Evolutionary conservation across 345 rosid species (phyloP).

Genomic region (Iberis pinnata): DNA sequence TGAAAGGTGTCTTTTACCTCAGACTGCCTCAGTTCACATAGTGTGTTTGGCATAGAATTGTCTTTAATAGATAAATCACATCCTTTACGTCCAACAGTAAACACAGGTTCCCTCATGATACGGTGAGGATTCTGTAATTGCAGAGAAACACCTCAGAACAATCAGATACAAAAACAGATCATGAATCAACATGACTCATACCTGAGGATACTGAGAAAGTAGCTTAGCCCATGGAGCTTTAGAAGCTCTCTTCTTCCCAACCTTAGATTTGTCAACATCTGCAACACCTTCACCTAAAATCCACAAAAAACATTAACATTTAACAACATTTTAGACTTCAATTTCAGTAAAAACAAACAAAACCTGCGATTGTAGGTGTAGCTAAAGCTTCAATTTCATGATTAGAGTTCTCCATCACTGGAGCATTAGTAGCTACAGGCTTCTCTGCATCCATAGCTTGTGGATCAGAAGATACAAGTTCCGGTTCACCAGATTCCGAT

Average conservation of each 20-base stretch:
- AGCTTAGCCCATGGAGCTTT: constrained; percentile 84
- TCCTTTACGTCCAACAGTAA: constrained; percentile 72
- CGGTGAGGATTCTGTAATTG: constrained; percentile 64
- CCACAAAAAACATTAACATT: no score
- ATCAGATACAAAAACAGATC: constrained; percentile 3
- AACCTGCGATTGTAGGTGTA: constrained; percentile 49
- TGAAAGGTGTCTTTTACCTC: constrained; percentile 45
- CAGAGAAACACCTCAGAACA: constrained; percentile 15
- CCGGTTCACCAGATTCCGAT: constrained; percentile 47
- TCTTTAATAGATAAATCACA: constrained; percentile 76
- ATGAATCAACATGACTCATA: constrained; percentile 9
- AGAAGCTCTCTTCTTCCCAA: constrained; percentile 31
- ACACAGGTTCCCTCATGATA: constrained; percentile 47
- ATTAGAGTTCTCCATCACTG: constrained; percentile 36
- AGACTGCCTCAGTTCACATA: constrained; percentile 70
- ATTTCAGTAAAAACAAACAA: constrained; percentile 18
- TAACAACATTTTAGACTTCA: no score
- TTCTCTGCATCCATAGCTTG: constrained; percentile 38
- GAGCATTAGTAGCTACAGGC: constrained; percentile 32
- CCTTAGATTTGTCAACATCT: constrained; percentile 24
- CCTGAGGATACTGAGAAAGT: constrained; percentile 84
- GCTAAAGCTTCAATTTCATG: constrained; percentile 43
- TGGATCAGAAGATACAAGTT: constrained; percentile 65
- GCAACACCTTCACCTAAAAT: constrained; percentile 39
- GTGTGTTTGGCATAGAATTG: constrained; percentile 42